phyloP scores from a whole-genome alignment of 2,329 filamentous ascomycete species.

The Claviceps humidiphila region DNA sequence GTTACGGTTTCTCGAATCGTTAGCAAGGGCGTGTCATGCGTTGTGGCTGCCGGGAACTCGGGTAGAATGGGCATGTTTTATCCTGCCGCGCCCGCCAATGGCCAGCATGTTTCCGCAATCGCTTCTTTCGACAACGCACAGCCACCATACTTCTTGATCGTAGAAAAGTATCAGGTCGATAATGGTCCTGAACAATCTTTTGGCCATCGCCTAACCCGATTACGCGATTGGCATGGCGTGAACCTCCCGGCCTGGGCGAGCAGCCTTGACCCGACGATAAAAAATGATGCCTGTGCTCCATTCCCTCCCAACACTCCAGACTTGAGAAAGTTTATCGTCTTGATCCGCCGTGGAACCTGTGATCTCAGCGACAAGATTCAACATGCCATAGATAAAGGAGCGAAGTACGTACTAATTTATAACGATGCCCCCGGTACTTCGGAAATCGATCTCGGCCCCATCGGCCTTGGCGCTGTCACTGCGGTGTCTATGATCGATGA shows the following conservation, averaged over 20 bases:
- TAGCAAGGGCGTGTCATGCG: constrained; percentile 37
- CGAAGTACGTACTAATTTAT: constrained; percentile 48
- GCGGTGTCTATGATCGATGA: constrained; percentile 29
- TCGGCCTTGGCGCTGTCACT: constrained; percentile 13
- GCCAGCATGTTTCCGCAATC: constrained; percentile 28
- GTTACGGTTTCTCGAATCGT: constrained; percentile 38
- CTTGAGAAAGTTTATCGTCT: constrained; percentile 42
- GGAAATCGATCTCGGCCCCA: constrained; percentile 13
- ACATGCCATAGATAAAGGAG: constrained; percentile 40
- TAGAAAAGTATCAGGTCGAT: constrained; percentile 25
- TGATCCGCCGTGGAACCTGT: constrained; percentile 47
- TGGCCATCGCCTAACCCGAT: constrained; percentile 28
- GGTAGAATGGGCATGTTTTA: constrained; percentile 21
- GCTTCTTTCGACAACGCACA: constrained; percentile 36
- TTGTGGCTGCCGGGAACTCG: constrained; percentile 26
- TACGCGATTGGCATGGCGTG: constrained; percentile 29
- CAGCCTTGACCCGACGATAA: constrained; percentile 33
- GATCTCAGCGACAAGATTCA: constrained; percentile 39
- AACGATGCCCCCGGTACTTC: constrained; percentile 34
- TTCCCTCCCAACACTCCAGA: constrained; percentile 41
- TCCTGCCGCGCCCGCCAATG: no score
- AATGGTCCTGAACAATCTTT: constrained; percentile 23
- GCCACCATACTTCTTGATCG: constrained; percentile 28
- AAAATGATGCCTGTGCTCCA: constrained; percentile 37
- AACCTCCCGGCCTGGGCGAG: constrained; percentile 36